Percentiles rank a stretch among this genome's conserved stretches.
phyloP scores from a whole-genome alignment of 2,329 filamentous ascomycete species.

The Rutstroemia sp. region DNA sequence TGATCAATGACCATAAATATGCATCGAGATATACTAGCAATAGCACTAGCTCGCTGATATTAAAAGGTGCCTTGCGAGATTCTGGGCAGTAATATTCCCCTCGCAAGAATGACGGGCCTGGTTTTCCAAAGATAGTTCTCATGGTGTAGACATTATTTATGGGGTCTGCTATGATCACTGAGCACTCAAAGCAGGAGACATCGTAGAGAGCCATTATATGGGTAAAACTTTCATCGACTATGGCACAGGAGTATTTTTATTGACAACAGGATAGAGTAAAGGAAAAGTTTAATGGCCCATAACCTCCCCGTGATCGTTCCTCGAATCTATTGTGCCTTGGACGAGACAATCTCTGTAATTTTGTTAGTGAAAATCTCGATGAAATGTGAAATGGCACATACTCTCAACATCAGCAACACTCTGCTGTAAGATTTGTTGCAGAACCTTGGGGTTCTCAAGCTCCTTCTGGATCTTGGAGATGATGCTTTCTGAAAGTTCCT shows the following conservation, averaged over 20 bases:
- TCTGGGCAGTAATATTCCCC: too few relatives aligned
- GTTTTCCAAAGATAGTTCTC: too few relatives aligned
- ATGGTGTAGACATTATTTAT: too few relatives aligned
- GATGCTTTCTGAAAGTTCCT: constrained; percentile 84
- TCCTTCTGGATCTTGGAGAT: constrained; percentile 99
- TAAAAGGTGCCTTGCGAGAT: too few relatives aligned
- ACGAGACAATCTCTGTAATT: constrained; percentile 49
- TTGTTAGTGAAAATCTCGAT: constrained; percentile 30
- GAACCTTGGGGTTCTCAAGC: constrained; percentile 92
- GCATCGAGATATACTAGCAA: too few relatives aligned
- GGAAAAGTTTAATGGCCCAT: constrained; percentile 15
- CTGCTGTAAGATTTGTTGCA: constrained; percentile 97
- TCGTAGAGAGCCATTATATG: too few relatives aligned
- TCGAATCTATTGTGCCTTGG: constrained; percentile 55
- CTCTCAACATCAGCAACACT: constrained; percentile 94
- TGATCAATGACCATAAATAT: too few relatives aligned
- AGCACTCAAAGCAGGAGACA: too few relatives aligned
- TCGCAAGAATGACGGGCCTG: too few relatives aligned
- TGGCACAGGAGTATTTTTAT: constrained; percentile 49
- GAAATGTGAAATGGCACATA: constrained; percentile 39
- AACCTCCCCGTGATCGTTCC: constrained; percentile 22
- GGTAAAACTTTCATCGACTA: constrained; percentile 35
- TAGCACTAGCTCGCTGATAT: too few relatives aligned
- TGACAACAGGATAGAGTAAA: constrained; percentile 46
- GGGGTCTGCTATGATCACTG: too few relatives aligned